phyloP scores from a whole-genome alignment of 495 filamentous ascomycete genomes.

The Hypoxylon cercidicola region DNA sequence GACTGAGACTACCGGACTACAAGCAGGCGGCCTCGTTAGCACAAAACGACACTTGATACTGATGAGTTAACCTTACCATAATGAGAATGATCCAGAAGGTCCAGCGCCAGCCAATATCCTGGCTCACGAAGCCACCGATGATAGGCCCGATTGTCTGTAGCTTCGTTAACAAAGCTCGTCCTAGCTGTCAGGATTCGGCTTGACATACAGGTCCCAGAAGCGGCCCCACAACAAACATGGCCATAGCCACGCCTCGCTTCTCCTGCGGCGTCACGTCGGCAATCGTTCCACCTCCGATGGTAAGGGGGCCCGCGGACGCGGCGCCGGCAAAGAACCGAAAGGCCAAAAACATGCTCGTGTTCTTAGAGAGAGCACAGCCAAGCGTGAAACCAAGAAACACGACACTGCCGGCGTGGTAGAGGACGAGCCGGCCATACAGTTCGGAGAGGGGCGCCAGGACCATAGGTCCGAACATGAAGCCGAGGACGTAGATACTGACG shows the following conservation, averaged over 20 bases:
- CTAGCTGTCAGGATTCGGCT: background rate
- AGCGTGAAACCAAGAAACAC: slow-evolving; percentile 58
- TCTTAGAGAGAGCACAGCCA: slow-evolving; percentile 55
- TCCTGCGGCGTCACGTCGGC: slow-evolving; percentile 61
- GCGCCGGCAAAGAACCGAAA: slow-evolving; percentile 62
- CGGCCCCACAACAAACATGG: slow-evolving; percentile 61
- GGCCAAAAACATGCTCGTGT: slow-evolving; percentile 55
- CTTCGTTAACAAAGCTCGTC: background rate
- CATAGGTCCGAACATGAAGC: slow-evolving; percentile 67
- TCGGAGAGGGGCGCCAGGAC: slow-evolving; percentile 69
- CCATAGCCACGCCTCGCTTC: slow-evolving; percentile 61
- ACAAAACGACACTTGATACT: too few relatives aligned
- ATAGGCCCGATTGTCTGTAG: slow-evolving; percentile 60
- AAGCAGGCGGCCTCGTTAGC: background rate
- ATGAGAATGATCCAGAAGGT: slow-evolving; percentile 59
- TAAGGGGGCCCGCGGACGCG: slow-evolving; percentile 44
- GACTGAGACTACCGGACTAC: slow-evolving; percentile 22
- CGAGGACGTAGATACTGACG: slow-evolving; percentile 58
- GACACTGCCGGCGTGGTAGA: slow-evolving; percentile 58
- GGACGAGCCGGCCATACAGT: slow-evolving; percentile 61
- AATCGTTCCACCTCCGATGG: slow-evolving; percentile 64
- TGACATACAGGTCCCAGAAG: slow-evolving; percentile 59
- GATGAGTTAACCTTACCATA: slow-evolving; percentile 33
- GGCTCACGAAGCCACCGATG: slow-evolving; percentile 59
- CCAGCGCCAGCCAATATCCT: slow-evolving; percentile 58